Evolutionary conservation across 164 flowering plant genomes (phyloP).

Genomic region (Tinospora cordifolia): DNA sequence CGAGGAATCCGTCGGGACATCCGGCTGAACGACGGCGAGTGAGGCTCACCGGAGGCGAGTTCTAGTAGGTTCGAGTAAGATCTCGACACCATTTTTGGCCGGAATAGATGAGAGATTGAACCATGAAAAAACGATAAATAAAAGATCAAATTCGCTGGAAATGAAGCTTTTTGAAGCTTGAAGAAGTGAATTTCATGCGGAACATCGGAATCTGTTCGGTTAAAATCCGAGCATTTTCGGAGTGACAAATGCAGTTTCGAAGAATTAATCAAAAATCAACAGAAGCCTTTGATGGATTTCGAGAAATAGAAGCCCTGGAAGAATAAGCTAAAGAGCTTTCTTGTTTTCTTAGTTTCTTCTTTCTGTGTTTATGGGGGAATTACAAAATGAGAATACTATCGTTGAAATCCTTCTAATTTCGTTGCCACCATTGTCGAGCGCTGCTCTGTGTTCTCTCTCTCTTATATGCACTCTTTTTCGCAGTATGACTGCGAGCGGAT

Average conservation of each 20-base stretch:
- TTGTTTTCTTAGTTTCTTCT: no score
- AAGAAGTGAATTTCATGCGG: not conserved
- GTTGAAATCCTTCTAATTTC: no score
- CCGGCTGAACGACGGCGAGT: constrained; percentile 2
- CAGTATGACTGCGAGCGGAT: not conserved
- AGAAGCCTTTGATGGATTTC: not conserved
- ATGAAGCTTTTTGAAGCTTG: no score
- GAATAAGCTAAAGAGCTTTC: no score
- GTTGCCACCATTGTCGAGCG: not conserved
- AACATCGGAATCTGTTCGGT: not conserved
- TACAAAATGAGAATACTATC: no score
- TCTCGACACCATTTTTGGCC: constrained; percentile 13
- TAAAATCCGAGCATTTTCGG: not conserved
- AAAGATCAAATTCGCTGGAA: no score
- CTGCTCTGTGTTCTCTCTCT: not conserved
- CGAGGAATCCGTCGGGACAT: constrained; percentile 9
- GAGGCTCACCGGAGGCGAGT: constrained; percentile 9
- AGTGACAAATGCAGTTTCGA: not conserved
- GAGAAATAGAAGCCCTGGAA: not conserved
- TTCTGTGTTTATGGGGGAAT: no score
- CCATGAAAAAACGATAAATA: no score
- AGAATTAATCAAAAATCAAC: not conserved
- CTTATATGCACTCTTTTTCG: not conserved
- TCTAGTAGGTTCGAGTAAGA: constrained; percentile 16
- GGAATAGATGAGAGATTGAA: not conserved